Conservation (phyloP, 768 basidiomycete species). For the Boletus rex-veris region DNA sequence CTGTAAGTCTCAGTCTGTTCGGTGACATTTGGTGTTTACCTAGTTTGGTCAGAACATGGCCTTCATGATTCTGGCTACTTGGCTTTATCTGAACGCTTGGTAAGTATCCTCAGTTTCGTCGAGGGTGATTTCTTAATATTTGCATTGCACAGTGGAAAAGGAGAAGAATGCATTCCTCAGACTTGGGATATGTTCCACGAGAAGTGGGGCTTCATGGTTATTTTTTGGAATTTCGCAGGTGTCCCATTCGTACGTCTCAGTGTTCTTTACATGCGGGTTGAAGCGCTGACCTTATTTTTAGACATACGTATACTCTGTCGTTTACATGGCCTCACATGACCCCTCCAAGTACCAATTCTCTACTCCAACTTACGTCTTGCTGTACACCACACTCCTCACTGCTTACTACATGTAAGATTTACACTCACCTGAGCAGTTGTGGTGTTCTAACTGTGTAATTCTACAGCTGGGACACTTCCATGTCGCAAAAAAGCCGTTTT, state of each 20-base stretch:
- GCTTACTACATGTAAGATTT: slow-evolving; percentile 78
- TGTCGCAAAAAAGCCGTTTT: slow-evolving; percentile 97
- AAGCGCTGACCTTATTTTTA: slow-evolving; percentile 25
- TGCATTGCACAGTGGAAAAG: slow-evolving; percentile 61
- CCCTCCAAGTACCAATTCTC: slow-evolving; percentile 86
- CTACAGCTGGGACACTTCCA: slow-evolving; percentile 83
- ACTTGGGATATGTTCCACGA: slow-evolving; percentile 99
- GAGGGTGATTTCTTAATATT: background rate
- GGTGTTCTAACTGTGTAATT: background rate
- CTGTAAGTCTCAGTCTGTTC: slow-evolving; percentile 46
- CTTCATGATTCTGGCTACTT: slow-evolving; percentile 94
- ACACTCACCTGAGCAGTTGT: background rate
- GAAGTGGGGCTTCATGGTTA: slow-evolving; percentile 98
- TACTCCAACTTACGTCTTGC: slow-evolving; percentile 62
- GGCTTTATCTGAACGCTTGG: slow-evolving; percentile 97
- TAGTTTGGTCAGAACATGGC: slow-evolving; percentile 73
- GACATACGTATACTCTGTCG: slow-evolving; percentile 96
- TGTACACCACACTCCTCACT: slow-evolving; percentile 73
- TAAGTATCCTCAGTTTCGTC: slow-evolving; percentile 28
- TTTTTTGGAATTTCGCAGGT: slow-evolving; percentile 96
- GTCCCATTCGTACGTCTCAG: slow-evolving; percentile 75
- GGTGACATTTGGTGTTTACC: background rate
- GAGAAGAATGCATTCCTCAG: slow-evolving; percentile 92
- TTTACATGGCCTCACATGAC: slow-evolving; percentile 96
- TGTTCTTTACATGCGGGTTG: background rate